Conservation (phyloP, 2,329 filamentous ascomycete species). For the Coniochaeta sp. region DNA sequence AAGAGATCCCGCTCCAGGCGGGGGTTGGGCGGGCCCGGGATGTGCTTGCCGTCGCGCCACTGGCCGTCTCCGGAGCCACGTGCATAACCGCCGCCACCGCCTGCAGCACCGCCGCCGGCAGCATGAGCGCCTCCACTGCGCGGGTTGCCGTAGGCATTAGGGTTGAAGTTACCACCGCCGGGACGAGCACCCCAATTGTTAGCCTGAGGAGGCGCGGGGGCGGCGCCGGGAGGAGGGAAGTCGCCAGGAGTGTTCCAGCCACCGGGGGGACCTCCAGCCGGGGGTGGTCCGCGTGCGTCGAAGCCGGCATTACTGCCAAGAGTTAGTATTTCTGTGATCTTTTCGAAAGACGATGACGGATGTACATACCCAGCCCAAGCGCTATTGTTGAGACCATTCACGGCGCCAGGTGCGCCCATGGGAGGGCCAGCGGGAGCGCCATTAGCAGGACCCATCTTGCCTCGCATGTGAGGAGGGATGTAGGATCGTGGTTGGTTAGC, state of each 20-base stretch:
- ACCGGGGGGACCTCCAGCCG: slow-evolving; percentile 13
- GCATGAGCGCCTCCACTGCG: slow-evolving; percentile 22
- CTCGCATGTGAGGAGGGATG: slow-evolving; percentile 78
- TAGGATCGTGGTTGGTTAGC: slow-evolving; percentile 53
- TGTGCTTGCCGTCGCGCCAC: slow-evolving; percentile 96
- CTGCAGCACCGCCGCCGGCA: slow-evolving; percentile 20
- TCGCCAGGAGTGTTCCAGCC: slow-evolving; percentile 3
- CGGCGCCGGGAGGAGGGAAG: slow-evolving; percentile 9
- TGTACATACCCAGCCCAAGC: slow-evolving; percentile 54
- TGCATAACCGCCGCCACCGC: slow-evolving; percentile 45
- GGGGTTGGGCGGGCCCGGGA: slow-evolving; percentile 79
- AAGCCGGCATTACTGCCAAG: slow-evolving; percentile 37
- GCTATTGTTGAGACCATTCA: slow-evolving; percentile 51
- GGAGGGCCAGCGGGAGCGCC: slow-evolving; percentile 19
- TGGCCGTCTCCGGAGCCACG: slow-evolving; percentile 89
- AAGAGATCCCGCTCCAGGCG: slow-evolving; percentile 95
- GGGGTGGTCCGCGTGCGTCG: slow-evolving; percentile 24
- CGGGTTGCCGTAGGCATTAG: slow-evolving; percentile 53
- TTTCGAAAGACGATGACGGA: not conserved
- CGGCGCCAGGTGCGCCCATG: slow-evolving; percentile 26
- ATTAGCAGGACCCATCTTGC: slow-evolving; percentile 34
- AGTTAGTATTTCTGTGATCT: slow-evolving; percentile 12
- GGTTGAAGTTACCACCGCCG: slow-evolving; percentile 42
- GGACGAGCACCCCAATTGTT: slow-evolving; percentile 17
- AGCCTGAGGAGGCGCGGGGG: slow-evolving; percentile 5